These are phyloP conservation scores for Moesziomyces globuligerus DNA, from an alignment of 1,284 basidiomycete species.

Conservation along the genomic window DNA sequence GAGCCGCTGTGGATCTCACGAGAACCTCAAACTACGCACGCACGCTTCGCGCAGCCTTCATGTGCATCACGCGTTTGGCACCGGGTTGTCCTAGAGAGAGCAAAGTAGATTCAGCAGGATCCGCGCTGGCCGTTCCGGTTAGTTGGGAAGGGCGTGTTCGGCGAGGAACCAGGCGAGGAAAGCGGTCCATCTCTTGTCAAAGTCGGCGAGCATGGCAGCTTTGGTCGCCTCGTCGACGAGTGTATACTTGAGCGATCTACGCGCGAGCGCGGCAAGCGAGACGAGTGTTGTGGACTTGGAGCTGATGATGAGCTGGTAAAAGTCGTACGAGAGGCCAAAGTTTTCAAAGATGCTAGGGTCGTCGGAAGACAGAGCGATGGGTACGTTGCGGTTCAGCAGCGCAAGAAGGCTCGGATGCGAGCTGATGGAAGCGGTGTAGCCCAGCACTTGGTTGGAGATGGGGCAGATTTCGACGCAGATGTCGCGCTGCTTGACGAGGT, in stretches of 20 bases:
- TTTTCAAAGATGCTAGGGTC: constrained; percentile 81
- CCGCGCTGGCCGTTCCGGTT: background rate
- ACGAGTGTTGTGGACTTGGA: constrained; percentile 26
- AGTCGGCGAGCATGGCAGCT: constrained; percentile 21
- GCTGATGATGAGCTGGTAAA: constrained; percentile 48
- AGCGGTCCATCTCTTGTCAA: constrained; percentile 44
- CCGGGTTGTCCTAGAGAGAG: too few relatives aligned
- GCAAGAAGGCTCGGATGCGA: constrained; percentile 61
- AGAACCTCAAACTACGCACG: too few relatives aligned
- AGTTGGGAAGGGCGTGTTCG: constrained; percentile 3
- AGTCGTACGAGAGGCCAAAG: constrained; percentile 71
- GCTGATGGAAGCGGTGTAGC: constrained; percentile 35
- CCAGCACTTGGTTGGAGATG: constrained; percentile 57
- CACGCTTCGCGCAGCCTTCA: too few relatives aligned
- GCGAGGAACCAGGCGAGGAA: constrained; percentile 40
- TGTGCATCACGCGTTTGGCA: too few relatives aligned
- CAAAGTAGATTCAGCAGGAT: background rate
- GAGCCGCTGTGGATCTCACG: too few relatives aligned
- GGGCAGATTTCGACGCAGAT: constrained; percentile 75
- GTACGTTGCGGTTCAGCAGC: constrained; percentile 76
- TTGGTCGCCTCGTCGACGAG: constrained; percentile 25
- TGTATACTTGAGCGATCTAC: constrained; percentile 35
- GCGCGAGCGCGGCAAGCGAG: constrained; percentile 42
- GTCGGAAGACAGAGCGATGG: constrained; percentile 77
- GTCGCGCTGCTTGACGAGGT: constrained; percentile 74